These are phyloP conservation scores for Pichia paraexigua DNA, from an alignment of 805 yeast genomes.

Conservation along the genomic window DNA sequence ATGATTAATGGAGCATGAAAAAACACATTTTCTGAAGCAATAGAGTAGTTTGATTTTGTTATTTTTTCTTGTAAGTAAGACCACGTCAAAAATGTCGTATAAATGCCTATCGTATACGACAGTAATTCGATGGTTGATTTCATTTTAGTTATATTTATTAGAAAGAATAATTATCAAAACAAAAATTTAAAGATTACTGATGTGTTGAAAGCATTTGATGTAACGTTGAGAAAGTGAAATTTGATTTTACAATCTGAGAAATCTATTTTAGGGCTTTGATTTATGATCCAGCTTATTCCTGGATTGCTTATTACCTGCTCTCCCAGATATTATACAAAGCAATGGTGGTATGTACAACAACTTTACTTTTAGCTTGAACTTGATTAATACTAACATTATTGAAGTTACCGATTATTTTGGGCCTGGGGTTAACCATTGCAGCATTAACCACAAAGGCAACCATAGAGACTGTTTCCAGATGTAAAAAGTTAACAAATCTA, in stretches of 20 bases:
- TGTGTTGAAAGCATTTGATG: not conserved
- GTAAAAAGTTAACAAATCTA: conserved; percentile 25
- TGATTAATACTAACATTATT: conserved; percentile 10
- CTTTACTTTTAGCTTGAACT: too few species aligned
- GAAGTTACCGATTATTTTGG: conserved; percentile 44
- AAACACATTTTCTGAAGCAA: conserved; percentile 8
- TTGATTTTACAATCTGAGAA: not conserved
- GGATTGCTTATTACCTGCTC: too few species aligned
- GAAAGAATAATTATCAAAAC: too few species aligned
- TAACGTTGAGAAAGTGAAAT: not conserved
- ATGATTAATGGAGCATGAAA: conserved; percentile 78
- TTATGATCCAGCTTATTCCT: too few species aligned
- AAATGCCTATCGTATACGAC: conserved; percentile 55
- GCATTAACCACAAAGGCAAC: conserved; percentile 42
- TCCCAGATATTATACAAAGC: not conserved
- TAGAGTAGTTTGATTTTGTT: conserved; percentile 65
- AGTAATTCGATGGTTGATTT: conserved; percentile 9
- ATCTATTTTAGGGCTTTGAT: too few species aligned
- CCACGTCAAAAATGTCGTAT: conserved; percentile 85
- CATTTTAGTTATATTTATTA: too few species aligned
- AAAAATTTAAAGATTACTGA: not conserved
- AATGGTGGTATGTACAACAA: conserved; percentile 1
- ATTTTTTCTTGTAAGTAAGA: conserved; percentile 86
- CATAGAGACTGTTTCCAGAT: conserved; percentile 27
- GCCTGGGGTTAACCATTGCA: conserved; percentile 44